phyloP scores from a whole-genome alignment of 2,329 filamentous ascomycete species.

The Monascus ruber region DNA sequence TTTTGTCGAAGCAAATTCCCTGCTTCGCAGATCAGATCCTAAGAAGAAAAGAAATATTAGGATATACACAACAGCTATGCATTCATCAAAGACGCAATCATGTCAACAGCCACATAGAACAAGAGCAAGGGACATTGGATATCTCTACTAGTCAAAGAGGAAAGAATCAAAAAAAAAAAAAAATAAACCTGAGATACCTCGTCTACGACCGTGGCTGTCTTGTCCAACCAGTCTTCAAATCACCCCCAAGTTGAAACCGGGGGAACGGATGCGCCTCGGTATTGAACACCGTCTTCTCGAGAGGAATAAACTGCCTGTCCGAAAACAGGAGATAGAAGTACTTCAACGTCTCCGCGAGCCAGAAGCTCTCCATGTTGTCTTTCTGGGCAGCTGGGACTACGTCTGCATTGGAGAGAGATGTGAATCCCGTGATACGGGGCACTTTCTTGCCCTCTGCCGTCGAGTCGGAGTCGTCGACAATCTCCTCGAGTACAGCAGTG shows the following conservation, averaged over 20 bases:
- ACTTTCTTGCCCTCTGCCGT: neutral
- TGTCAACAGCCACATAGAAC: neutral
- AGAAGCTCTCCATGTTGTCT: conserved; percentile 99
- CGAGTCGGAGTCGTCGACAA: conserved; percentile 30
- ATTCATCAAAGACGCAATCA: neutral
- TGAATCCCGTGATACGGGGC: conserved; percentile 51
- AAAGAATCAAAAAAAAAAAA: conserved; percentile 1
- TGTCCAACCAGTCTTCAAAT: conserved; percentile 31
- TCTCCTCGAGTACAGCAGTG: conserved; percentile 58
- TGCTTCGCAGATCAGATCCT: no score
- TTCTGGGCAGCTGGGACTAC: conserved; percentile 54
- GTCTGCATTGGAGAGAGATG: conserved; percentile 66
- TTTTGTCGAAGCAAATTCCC: no score
- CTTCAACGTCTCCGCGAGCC: conserved; percentile 95
- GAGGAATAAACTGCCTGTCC: conserved; percentile 64
- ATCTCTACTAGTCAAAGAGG: neutral
- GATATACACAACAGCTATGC: no score
- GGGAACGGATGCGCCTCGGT: conserved; percentile 91
- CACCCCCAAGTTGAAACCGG: conserved; percentile 60
- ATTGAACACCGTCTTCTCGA: conserved; percentile 85
- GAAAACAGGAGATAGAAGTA: conserved; percentile 96
- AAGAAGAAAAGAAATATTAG: no score
- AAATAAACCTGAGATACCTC: neutral
- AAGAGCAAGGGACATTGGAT: neutral
- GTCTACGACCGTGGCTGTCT: conserved; percentile 13